Evolutionary conservation across 2,329 filamentous ascomycete species (phyloP), one percentile per base, ranked within the genome.

Genomic region (Aspergillus sp.): DNA sequence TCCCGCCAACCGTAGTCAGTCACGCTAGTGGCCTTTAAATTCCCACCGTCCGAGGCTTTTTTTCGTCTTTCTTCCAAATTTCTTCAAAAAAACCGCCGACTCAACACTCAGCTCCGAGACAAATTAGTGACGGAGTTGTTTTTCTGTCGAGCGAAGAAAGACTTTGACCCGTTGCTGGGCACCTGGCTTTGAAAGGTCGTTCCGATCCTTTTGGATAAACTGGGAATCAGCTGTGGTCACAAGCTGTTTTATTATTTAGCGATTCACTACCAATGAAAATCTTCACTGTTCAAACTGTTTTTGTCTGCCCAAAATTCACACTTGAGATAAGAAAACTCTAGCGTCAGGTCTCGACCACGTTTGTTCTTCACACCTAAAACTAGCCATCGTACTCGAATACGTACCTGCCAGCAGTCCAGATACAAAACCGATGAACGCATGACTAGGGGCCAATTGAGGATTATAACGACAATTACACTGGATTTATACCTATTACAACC

Each of bases 201-300:
- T 84, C 75, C 76, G 82, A 83, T 80, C 76, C 79, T 81, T 76
- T 65, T 76, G 81, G 85, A 88, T 77, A 82, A 81, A 76, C 79
- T 82, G 81, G 86, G 86, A 89, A 89, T 89, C 86, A 89, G 86
- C 84, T 82, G 85, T 80, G 86, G 86, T 86, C 80, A 89, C 84
- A 76, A 59, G 57, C 52, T 47, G 27, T 31, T 31, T 11, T 11
- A 31, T 31, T 31, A 31, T 31, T 11, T 31, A 31, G 27, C 27
- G 27, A 31, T 31, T 31, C 27, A 31, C 27, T 31, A 31, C 27
- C 27, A 31, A 31, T 31, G 27, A 31, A 31, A 31, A 11, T 31
- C 27, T 31, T 31, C 4, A 11, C 9, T 31, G 9, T 31, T 9
- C 27, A 11, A 31, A 8, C 25, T 27, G 25, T 27, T 27, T 27